Evolutionary conservation across 768 basidiomycete genomes (phyloP).

Genomic region (Tubosaeta sp.): DNA sequence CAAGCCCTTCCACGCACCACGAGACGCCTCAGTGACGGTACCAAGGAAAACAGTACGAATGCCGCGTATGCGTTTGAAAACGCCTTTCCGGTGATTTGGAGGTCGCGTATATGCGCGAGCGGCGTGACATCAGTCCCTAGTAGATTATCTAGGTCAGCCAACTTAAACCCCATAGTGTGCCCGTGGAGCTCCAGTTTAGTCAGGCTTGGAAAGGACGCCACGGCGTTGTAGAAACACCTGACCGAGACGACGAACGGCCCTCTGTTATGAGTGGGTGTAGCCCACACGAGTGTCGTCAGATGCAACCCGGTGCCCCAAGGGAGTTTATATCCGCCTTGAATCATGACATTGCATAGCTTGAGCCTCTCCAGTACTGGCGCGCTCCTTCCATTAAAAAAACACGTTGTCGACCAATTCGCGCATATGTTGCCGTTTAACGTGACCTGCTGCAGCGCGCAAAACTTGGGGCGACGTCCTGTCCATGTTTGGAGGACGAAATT

Average conservation of each 20-base stretch:
- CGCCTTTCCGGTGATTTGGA: conserved; percentile 8
- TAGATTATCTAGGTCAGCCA: conserved; percentile 1
- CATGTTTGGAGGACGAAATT: conserved; percentile 19
- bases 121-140: conserved; percentile 1
- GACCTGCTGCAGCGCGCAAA: conserved; percentile 9
- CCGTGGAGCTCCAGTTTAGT: conserved; percentile 17
- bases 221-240: conserved; percentile 14
- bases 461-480: conserved; percentile 11
- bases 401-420: conserved; percentile 17
- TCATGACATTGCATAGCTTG: conserved; percentile 16
- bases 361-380: conserved; percentile 12
- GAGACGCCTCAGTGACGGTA: conserved; percentile 10
- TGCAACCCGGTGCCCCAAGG: conserved; percentile 11
- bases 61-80: conserved; percentile 13
- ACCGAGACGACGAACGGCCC: conserved; percentile 14
- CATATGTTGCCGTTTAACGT: conserved; percentile 10
- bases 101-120: conserved; percentile 8
- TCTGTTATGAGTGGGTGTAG: conserved; percentile 4
- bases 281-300: conserved; percentile 23
- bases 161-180: conserved; percentile 10
- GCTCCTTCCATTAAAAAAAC: conserved; percentile 18
- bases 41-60: conserved; percentile 12
- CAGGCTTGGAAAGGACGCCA: conserved; percentile 19
- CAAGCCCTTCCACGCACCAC: conserved; percentile 12
- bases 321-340: conserved; percentile 7